phyloP scores from a whole-genome alignment of 2,329 filamentous ascomycete genomes.

The Ceratocystis diversiconidia region DNA sequence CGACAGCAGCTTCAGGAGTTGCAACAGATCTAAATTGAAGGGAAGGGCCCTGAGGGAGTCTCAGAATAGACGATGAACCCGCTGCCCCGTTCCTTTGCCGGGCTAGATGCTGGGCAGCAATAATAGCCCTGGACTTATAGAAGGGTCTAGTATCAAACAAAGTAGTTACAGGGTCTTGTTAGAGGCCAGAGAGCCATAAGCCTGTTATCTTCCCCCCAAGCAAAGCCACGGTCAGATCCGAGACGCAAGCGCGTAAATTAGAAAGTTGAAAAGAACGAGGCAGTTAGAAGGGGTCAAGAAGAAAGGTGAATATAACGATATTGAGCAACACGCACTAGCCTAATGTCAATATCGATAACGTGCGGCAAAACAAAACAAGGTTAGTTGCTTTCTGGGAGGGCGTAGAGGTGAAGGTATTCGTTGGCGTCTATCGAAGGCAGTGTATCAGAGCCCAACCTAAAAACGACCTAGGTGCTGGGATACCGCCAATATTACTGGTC shows the following conservation, averaged over 20 bases:
- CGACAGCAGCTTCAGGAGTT: neutral
- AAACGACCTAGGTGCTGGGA: too few relatives aligned
- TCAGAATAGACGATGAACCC: neutral
- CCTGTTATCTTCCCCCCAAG: neutral
- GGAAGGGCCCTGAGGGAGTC: neutral
- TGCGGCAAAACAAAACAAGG: constrained; percentile 3
- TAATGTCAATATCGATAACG: neutral
- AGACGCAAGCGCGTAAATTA: neutral
- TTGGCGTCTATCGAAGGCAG: neutral
- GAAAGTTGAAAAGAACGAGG: neutral
- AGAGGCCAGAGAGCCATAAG: neutral
- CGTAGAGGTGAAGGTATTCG: neutral
- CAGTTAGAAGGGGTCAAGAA: neutral
- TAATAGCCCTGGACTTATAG: neutral
- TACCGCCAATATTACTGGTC: too few relatives aligned
- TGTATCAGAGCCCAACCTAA: neutral
- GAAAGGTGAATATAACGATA: neutral
- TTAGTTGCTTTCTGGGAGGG: neutral
- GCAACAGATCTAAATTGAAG: neutral
- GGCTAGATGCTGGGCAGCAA: neutral
- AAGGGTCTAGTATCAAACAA: neutral
- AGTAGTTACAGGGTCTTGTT: neutral
- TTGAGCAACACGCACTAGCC: neutral
- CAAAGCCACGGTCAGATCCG: neutral
- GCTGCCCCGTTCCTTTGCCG: neutral